Evolutionary conservation across 148 eudicot genomes (phyloP).

Genomic region (Rhododendron simsii): DNA sequence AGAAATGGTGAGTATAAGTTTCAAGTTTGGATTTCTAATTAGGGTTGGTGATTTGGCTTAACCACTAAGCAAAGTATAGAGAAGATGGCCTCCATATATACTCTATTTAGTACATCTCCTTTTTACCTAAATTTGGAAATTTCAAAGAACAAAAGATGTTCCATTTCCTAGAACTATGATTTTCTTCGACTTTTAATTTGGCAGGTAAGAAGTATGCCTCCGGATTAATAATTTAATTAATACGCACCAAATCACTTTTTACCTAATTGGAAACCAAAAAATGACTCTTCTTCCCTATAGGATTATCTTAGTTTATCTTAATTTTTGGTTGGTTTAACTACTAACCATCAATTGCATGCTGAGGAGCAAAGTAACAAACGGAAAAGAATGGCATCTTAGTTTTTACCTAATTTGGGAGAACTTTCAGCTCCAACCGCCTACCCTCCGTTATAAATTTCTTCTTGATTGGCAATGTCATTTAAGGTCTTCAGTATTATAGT

Average conservation of each 20-base stretch:
- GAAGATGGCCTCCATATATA: not conserved
- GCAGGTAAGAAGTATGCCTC: not conserved
- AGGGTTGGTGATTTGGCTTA: not conserved
- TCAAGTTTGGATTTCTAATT: not conserved
- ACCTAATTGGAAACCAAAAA: not conserved
- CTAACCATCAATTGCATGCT: not conserved
- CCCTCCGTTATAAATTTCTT: not conserved
- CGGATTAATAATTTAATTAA: too few species aligned
- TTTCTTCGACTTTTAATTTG: not conserved
- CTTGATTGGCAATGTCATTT: not conserved
- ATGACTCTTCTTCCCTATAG: not conserved
- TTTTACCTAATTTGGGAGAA: not conserved
- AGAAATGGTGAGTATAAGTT: not conserved
- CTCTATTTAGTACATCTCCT: not conserved
- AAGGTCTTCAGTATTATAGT: not conserved
- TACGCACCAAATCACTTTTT: not conserved
- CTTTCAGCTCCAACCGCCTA: not conserved
- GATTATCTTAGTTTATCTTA: not conserved
- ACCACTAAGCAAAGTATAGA: not conserved
- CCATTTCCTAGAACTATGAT: not conserved
- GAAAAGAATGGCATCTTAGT: not conserved
- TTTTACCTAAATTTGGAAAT: not conserved
- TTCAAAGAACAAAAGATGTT: not conserved
- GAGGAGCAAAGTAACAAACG: not conserved
- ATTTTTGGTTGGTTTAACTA: constrained; percentile 2